phyloP scores from a whole-genome alignment of 2,329 filamentous ascomycete species.

The Penicillium sp. region DNA sequence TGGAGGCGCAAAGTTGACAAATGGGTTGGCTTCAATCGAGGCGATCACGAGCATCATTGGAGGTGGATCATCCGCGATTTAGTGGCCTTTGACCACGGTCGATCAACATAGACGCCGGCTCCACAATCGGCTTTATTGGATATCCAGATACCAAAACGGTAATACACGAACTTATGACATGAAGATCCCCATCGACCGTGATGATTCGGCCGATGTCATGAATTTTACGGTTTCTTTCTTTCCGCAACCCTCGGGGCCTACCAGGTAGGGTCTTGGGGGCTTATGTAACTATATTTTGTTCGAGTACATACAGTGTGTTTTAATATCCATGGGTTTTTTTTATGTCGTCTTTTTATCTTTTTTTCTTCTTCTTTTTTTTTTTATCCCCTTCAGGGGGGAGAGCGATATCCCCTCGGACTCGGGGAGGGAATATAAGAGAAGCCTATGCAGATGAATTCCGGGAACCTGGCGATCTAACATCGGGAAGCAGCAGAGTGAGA shows the following conservation, averaged over 20 bases:
- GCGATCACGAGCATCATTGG: slow-evolving; percentile 57
- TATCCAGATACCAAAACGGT: background rate
- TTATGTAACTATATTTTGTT: slow-evolving; percentile 21
- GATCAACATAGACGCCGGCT: background rate
- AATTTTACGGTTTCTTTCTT: slow-evolving; percentile 16
- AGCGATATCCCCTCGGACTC: slow-evolving; percentile 21
- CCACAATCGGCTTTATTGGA: background rate
- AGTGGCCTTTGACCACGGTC: slow-evolving; percentile 33
- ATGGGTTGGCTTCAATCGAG: slow-evolving; percentile 68
- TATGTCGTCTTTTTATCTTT: too few species aligned
- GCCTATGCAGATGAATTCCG: too few species aligned
- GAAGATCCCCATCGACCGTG: slow-evolving; percentile 16
- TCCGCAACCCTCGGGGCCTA: background rate
- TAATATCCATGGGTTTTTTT: background rate
- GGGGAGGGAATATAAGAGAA: slow-evolving; percentile 8
- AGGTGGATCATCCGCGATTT: slow-evolving; percentile 68
- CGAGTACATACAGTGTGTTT: slow-evolving; percentile 3
- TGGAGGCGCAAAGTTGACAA: slow-evolving; percentile 86
- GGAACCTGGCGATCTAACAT: slow-evolving; percentile 11
- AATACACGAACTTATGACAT: slow-evolving; percentile 23
- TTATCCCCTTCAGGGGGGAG: background rate
- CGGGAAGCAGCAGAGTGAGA: slow-evolving; percentile 26
- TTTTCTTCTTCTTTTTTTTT: background rate
- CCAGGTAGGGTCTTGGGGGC: background rate
- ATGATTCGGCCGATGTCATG: slow-evolving; percentile 19